Evolutionary conservation across 164 flowering plant genomes (phyloP).

Genomic region (Liriodendron chinense): DNA sequence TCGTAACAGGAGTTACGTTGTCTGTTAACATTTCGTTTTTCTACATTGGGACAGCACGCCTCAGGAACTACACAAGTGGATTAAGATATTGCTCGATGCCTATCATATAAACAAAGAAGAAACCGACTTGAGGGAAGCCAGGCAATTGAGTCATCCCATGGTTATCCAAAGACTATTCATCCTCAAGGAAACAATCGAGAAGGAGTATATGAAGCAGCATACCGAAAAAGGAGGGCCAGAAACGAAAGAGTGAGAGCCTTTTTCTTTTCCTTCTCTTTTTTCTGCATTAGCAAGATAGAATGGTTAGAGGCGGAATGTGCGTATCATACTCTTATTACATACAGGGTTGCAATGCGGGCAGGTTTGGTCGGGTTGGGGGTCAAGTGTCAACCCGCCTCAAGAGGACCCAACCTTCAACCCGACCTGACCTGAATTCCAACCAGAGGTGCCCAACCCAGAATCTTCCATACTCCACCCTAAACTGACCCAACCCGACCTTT

Average conservation of each 20-base stretch:
- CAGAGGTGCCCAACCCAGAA: no score
- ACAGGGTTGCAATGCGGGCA: no score
- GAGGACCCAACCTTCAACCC: no score
- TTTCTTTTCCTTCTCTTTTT: neutral
- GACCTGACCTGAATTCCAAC: no score
- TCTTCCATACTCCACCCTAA: no score
- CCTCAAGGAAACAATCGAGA: constrained; percentile 82
- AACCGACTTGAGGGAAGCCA: constrained; percentile 83
- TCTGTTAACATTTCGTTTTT: neutral
- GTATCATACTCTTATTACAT: neutral
- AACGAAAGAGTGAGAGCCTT: constrained; percentile 30
- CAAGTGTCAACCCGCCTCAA: no score
- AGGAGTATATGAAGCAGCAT: constrained; percentile 55
- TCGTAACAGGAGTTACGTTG: neutral
- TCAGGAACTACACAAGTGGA: constrained; percentile 90
- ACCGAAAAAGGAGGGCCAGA: constrained; percentile 24
- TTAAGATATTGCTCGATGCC: constrained; percentile 85
- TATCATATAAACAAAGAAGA: constrained; percentile 81
- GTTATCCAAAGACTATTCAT: constrained; percentile 81
- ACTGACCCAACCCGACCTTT: no score
- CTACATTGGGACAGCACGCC: constrained; percentile 59
- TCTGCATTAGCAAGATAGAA: neutral
- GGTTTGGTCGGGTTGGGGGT: no score
- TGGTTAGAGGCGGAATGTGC: neutral
- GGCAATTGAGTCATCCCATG: constrained; percentile 61